Evolutionary conservation across 2,329 filamentous ascomycete genomes (phyloP).

Genomic region (Coleophoma eucalyptorum): DNA sequence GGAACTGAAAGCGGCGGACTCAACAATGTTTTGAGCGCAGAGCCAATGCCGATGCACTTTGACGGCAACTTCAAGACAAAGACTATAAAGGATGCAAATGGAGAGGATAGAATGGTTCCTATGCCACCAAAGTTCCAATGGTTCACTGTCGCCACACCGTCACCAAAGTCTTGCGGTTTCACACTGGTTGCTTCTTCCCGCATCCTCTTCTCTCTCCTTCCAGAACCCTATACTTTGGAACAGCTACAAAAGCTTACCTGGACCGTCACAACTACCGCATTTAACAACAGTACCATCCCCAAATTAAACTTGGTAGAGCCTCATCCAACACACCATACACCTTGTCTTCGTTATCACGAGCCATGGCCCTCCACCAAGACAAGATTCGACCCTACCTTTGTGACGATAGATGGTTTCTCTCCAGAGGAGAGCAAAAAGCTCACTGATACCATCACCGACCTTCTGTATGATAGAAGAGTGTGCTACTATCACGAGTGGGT

Average conservation of each 20-base stretch:
- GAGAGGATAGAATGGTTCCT: slow-evolving; percentile 36
- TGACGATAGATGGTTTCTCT: slow-evolving; percentile 33
- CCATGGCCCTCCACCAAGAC: slow-evolving; percentile 50
- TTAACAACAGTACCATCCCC: slow-evolving; percentile 37
- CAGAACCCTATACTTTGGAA: slow-evolving; percentile 33
- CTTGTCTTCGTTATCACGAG: slow-evolving; percentile 51
- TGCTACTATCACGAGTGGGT: slow-evolving; percentile 49
- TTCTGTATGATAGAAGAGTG: slow-evolving; percentile 46
- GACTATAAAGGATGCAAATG: slow-evolving; percentile 33
- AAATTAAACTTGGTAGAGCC: slow-evolving; percentile 39
- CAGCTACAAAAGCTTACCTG: slow-evolving; percentile 26
- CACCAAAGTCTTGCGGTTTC: slow-evolving; percentile 46
- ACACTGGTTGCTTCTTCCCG: slow-evolving; percentile 51
- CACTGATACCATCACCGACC: not conserved
- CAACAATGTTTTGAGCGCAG: slow-evolving; percentile 49
- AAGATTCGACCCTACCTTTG: slow-evolving; percentile 40
- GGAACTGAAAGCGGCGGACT: slow-evolving; percentile 37
- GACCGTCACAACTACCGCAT: slow-evolving; percentile 44
- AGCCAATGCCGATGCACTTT: slow-evolving; percentile 55
- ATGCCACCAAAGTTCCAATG: slow-evolving; percentile 47
- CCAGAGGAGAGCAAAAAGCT: slow-evolving; percentile 14
- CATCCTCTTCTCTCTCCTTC: slow-evolving; percentile 43
- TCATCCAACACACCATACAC: slow-evolving; percentile 40
- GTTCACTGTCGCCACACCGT: slow-evolving; percentile 42
- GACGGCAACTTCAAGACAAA: slow-evolving; percentile 53